These are phyloP conservation scores for Melaleuca alternifolia DNA, from an alignment of 345 rosid genomes.

Conservation along the genomic window DNA sequence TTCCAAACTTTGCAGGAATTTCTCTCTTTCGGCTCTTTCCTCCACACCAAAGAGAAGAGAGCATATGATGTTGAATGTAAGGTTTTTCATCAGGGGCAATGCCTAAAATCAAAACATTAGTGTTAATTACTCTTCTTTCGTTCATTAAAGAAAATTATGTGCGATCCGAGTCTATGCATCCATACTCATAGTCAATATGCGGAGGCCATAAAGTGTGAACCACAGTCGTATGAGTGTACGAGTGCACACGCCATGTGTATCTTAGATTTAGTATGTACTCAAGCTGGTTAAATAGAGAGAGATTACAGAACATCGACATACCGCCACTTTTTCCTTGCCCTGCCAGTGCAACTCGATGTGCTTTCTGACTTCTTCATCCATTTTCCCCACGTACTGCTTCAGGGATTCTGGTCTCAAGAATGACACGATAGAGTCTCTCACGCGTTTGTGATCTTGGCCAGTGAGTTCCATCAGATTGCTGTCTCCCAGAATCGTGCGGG, in stretches of 20 bases:
- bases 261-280: no score
- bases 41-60: slow-evolving; percentile 33
- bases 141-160: neutral
- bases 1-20: slow-evolving; percentile 11
- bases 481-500: slow-evolving; percentile 21
- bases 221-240: no score
- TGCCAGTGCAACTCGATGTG: slow-evolving; percentile 36
- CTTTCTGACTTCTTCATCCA: slow-evolving; percentile 36
- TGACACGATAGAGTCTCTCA: slow-evolving; percentile 24
- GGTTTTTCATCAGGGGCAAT: slow-evolving; percentile 38
- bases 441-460: slow-evolving; percentile 35
- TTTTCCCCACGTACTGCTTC: slow-evolving; percentile 35
- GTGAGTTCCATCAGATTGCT: slow-evolving; percentile 19
- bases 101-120: slow-evolving; percentile 6
- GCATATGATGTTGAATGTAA: slow-evolving; percentile 46
- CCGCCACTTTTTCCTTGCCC: slow-evolving; percentile 28
- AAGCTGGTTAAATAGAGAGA: neutral
- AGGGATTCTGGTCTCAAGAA: slow-evolving; percentile 57
- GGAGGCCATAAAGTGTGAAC: no score
- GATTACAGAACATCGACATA: neutral
- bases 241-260: no score
- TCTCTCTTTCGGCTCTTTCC: slow-evolving; percentile 21
- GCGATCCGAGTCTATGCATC: neutral
- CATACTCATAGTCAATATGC: no score
- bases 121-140: neutral